Percentiles rank a stretch among this genome's conserved stretches.
These are phyloP conservation scores for Paragyromitra xinjiangensis DNA, from an alignment of 495 filamentous ascomycete genomes.

Conservation along the genomic window DNA sequence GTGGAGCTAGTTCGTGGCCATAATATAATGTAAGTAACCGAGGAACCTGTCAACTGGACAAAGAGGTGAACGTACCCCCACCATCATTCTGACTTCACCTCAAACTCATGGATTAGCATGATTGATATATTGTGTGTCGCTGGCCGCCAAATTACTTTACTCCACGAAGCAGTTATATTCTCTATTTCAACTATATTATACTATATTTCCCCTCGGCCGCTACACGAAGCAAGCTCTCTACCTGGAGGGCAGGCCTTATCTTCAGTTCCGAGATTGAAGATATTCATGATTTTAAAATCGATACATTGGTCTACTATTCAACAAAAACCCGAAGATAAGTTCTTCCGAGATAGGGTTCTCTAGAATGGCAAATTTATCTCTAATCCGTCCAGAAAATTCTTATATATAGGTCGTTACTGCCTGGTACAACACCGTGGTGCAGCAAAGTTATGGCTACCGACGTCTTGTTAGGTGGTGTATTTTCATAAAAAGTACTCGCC, in stretches of 20 bases:
- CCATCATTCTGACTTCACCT: neutral
- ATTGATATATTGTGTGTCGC: neutral
- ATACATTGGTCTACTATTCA: neutral
- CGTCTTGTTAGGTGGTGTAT: neutral
- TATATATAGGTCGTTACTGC: neutral
- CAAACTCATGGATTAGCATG: neutral
- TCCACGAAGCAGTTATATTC: neutral
- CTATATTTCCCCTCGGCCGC: neutral
- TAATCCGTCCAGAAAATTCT: neutral
- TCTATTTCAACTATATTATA: neutral
- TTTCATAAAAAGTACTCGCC: neutral
- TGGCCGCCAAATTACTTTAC: neutral
- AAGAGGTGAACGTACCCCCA: neutral
- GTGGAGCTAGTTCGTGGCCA: neutral
- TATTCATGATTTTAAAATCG: neutral
- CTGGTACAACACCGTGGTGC: neutral
- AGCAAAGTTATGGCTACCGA: constrained; percentile 5
- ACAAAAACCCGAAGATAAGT: neutral
- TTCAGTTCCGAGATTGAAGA: neutral
- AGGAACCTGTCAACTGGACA: neutral
- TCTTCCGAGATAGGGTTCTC: neutral
- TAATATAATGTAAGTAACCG: neutral
- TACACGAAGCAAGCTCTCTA: neutral
- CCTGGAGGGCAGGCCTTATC: neutral
- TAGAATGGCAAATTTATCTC: neutral